These are phyloP conservation scores for Gremmenia infestans DNA, from an alignment of 2,329 filamentous ascomycete species.

Conservation along the genomic window DNA sequence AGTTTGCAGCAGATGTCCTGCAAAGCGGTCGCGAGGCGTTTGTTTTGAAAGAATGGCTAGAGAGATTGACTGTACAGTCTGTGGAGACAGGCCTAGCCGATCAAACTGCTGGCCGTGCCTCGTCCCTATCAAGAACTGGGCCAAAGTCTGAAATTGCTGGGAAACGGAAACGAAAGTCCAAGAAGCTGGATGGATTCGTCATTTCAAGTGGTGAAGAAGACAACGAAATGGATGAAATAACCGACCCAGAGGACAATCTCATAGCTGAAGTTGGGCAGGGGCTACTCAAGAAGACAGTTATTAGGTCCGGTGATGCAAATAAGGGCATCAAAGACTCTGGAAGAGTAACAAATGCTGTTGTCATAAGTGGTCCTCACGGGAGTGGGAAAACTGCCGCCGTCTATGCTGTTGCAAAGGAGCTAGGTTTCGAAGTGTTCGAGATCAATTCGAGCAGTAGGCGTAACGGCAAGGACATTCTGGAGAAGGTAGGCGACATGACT, in stretches of 20 bases:
- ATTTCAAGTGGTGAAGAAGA: conserved; percentile 73
- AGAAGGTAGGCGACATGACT: conserved; percentile 94
- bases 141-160: conserved; percentile 36
- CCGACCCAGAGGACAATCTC: conserved; percentile 50
- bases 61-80: conserved; percentile 67
- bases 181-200: conserved; percentile 75
- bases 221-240: conserved; percentile 63
- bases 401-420: conserved; percentile 85
- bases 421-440: conserved; percentile 92
- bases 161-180: conserved; percentile 60
- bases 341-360: conserved; percentile 67
- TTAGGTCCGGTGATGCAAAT: conserved; percentile 40
- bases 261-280: conserved; percentile 33
- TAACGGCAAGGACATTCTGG: conserved; percentile 83
- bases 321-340: conserved; percentile 39
- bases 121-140: conserved; percentile 14
- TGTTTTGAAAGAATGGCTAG: conserved; percentile 76
- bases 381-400: conserved; percentile 92
- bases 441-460: conserved; percentile 80
- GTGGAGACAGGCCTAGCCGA: conserved; percentile 56
- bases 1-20: conserved; percentile 63
- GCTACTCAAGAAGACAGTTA: conserved; percentile 47
- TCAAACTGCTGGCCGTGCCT: conserved; percentile 20
- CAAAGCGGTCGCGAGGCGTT: conserved; percentile 66
- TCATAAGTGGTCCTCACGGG: conserved; percentile 84